These are phyloP conservation scores for Phytophthora fragariae DNA, from an alignment of 352 stramenopile species.

Conservation along the genomic window DNA sequence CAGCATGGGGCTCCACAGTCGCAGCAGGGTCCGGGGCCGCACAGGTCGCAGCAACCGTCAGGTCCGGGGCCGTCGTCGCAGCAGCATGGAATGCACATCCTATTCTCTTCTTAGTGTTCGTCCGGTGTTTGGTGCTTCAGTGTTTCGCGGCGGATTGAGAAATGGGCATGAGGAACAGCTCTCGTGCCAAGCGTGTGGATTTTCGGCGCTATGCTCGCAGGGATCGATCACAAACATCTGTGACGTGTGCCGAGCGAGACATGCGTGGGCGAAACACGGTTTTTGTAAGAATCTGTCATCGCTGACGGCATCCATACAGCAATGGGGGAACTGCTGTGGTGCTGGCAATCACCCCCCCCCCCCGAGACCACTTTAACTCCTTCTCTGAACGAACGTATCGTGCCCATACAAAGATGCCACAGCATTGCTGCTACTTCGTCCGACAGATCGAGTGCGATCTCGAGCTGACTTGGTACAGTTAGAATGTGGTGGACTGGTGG, in stretches of 20 bases:
- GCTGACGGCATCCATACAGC: not conserved
- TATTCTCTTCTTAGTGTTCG: not conserved
- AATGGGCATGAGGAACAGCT: constrained; percentile 19
- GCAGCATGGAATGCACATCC: constrained; percentile 37
- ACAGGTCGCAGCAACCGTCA: constrained; percentile 25
- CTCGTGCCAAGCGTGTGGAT: constrained; percentile 11
- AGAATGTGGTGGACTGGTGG: no score
- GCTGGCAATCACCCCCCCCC: not conserved
- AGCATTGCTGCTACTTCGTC: no score
- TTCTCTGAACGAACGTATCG: no score
- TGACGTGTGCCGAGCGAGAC: constrained; percentile 27
- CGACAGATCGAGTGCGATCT: no score
- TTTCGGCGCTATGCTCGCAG: constrained; percentile 1
- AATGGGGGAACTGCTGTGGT: not conserved
- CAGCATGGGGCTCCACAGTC: constrained; percentile 18
- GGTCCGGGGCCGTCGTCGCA: constrained; percentile 29
- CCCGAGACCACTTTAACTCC: no score
- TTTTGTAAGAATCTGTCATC: constrained; percentile 1
- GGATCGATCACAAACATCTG: constrained; percentile 31
- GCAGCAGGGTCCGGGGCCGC: constrained; percentile 16
- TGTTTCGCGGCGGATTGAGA: constrained; percentile 18
- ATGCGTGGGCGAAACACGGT: constrained; percentile 3
- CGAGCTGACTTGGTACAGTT: no score
- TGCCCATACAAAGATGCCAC: no score
- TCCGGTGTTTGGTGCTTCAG: constrained; percentile 9